Evolutionary conservation across 2,329 filamentous ascomycete species (phyloP), one percentile per base, ranked within the genome.

Genomic region (Aspergillus aculeatinus): DNA sequence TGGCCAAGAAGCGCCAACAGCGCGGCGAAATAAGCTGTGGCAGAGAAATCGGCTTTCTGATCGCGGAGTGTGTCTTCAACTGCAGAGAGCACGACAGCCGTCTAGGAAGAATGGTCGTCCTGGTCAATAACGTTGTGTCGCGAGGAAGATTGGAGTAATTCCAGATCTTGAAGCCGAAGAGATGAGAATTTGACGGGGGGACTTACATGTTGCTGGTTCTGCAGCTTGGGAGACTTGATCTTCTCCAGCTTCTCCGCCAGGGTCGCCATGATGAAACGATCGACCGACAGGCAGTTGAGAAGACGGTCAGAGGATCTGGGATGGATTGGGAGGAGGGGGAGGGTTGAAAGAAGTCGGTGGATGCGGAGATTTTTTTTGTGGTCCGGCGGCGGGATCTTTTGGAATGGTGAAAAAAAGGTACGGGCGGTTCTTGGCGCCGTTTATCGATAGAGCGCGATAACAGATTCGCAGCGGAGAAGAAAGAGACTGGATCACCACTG

Each of bases 21-120:
- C n/a, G 95, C 93, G 16, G 93, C 93, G 73, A 98, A 97, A 79
- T 98, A 99, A 62, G 90, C 92, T 16, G 95, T 97, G 25, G 95
- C 85, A 1, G 91, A 93, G 61, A 89, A 84, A 59, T 91, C 87
- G 59, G 90, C 88, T 71, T 94, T 90, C 76, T 97, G 92, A 70
- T 94, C 90, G 74, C 89, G 88, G 60, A 99, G 86, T 48, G 92
- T 97, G 69, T 96, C 90, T 77, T 99, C 95, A 70, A 99, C 90
- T 63, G 94, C 93, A 67, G 89, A 87, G 65, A 99, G 87, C 63
- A 99, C 89, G 69, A 96, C 87, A 62, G 88, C 89, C 64, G 66
- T 69, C 69, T 70, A 64, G 42, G 61, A 59, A 55, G 14, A 47
- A 49, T 48, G 62, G 62, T 29, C 9, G 27, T 29, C 27, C 11